These are phyloP conservation scores for Lentinula novae-zelandiae DNA, from an alignment of 1,284 basidiomycete genomes.

Conservation along the genomic window DNA sequence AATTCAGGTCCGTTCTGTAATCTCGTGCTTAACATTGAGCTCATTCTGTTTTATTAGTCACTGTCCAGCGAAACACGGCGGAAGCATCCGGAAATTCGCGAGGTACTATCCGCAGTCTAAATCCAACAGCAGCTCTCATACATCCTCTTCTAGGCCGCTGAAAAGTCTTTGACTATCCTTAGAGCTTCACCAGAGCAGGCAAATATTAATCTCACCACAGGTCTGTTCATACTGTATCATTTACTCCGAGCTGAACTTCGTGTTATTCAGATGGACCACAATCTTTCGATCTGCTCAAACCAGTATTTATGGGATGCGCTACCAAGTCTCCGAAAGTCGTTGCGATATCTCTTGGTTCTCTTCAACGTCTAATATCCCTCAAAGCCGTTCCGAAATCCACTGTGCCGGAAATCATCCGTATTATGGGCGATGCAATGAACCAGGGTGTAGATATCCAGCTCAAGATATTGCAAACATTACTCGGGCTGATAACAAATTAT, in stretches of 20 bases:
- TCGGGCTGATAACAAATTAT: constrained; percentile 87
- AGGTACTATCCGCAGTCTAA: constrained; percentile 42
- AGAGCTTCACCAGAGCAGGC: constrained; percentile 70
- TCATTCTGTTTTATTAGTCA: constrained; percentile 37
- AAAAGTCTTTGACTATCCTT: constrained; percentile 81
- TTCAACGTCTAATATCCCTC: constrained; percentile 88
- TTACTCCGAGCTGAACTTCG: not conserved
- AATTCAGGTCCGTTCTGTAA: constrained; percentile 32
- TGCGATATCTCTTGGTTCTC: constrained; percentile 84
- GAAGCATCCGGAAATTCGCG: constrained; percentile 80
- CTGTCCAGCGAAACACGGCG: constrained; percentile 78
- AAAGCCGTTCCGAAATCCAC: constrained; percentile 81
- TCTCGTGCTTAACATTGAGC: not conserved
- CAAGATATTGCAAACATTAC: constrained; percentile 85
- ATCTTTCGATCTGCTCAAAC: constrained; percentile 78
- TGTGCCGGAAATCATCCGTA: constrained; percentile 76
- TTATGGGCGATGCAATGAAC: constrained; percentile 82
- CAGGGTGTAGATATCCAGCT: constrained; percentile 95
- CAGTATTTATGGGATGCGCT: constrained; percentile 91
- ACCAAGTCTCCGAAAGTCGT: constrained; percentile 95
- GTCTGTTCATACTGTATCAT: constrained; percentile 31
- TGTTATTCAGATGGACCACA: constrained; percentile 64
- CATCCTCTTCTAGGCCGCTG: constrained; percentile 57
- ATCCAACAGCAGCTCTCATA: not conserved
- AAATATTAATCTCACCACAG: constrained; percentile 53